Evolutionary conservation across 179 eudicot species (phyloP), one percentile per base, ranked within the genome.

Genomic region (Carnegiea gigantea): DNA sequence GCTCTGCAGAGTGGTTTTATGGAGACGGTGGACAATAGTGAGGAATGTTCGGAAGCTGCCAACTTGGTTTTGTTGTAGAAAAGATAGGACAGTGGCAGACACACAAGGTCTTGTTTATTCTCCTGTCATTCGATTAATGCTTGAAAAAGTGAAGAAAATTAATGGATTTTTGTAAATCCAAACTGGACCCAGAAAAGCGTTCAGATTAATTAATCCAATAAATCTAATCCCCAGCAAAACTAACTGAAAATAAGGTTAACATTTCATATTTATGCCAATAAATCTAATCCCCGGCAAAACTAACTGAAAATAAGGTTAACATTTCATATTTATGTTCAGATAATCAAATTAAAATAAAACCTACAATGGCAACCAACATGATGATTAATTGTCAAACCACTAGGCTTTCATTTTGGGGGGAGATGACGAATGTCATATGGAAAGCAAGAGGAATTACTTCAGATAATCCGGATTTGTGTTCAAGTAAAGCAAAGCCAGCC

Each of bases 41-140:
- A 48, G 86, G 86, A 54, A 83, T 70, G 73, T 70, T 0, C 33
- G 73, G 73, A 36, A 70, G 11, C 43, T 70, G 73, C 73, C 73
- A 70, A 15, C 44, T 17, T 70, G 46, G 20, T 70, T 62, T 36
- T 70, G 73, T 36, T 70, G 23, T 30, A 3, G 14, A 21, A 70
- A 70, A 70, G 73, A 13, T 1, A 70, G 15, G 73, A 36, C 73
- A 70, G 20, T 70, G 73, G 73, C 46, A 70, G 73, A 70, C 71
- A 65, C 12, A 28, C 46, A 7, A 11, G 6, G 38, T n/a, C 73
- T 30, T 70, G 23, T 70, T 70, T 70, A 24, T 26, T 65, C 17
- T 24, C 21, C 71, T 8, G 14, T 14, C 10, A 3, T 7, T 65
- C 26, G 71, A 65, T 65, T 28, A 65, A 65, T 65, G 67, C 26